Percentiles rank a stretch among this genome's conserved stretches.
Evolutionary conservation across 495 filamentous ascomycete genomes (phyloP).

Genomic region (Penicillium coffeae): DNA sequence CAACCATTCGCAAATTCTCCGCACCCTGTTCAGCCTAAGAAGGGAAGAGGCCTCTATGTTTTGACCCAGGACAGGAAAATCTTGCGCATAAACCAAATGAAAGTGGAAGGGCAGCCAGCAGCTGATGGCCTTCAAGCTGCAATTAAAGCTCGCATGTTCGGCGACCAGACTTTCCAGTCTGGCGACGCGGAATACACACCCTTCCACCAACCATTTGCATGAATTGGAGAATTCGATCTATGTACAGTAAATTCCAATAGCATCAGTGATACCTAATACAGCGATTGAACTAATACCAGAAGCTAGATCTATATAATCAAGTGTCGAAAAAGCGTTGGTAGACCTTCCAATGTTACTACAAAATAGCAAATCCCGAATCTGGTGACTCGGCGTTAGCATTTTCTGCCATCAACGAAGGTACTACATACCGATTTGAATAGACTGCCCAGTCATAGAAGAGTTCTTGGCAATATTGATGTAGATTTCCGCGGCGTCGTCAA

Average conservation of each 20-base stretch:
- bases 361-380: conserved; percentile 38
- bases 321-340: too few species aligned
- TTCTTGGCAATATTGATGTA: conserved; percentile 53
- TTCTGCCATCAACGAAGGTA: too few species aligned
- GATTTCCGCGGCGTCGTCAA: conserved; percentile 54
- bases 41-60: conserved; percentile 34
- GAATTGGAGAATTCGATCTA: too few species aligned
- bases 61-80: conserved; percentile 36
- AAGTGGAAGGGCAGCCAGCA: conserved; percentile 40
- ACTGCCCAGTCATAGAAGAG: conserved; percentile 54
- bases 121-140: conserved; percentile 39
- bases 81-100: conserved; percentile 37
- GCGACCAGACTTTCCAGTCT: conserved; percentile 27
- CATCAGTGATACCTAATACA: too few species aligned
- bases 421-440: conserved; percentile 49
- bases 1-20: conserved; percentile 35
- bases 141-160: conserved; percentile 41
- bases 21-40: conserved; percentile 23
- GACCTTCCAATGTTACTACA: too few species aligned
- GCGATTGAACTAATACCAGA: too few species aligned
- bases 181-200: conserved; percentile 26
- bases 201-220: conserved; percentile 38
- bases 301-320: too few species aligned
- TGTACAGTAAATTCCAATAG: too few species aligned
- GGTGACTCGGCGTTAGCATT: too few species aligned